Evolutionary conservation across 805 yeast genomes (phyloP), one percentile per base, ranked within the genome.

Genomic region (Yarrowia sp.): DNA sequence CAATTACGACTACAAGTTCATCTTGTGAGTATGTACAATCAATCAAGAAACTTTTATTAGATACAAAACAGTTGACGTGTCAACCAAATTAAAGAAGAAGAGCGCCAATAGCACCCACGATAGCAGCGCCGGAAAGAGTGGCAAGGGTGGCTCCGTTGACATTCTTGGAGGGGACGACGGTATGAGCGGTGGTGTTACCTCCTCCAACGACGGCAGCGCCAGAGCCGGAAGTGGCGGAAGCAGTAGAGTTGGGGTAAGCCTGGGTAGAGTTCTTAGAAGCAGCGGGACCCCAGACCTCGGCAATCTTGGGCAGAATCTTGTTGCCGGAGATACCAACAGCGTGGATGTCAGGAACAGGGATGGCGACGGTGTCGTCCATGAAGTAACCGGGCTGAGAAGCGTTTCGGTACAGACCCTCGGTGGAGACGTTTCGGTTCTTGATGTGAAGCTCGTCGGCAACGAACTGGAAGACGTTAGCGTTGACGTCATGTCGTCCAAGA

Each of bases 291-390:
- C 49, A 44, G n/a, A 44, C 14, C 49, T 44, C 10, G 9, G 49
- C 49, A 17, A 44, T 44, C 49, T 44, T 44, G 9, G 49, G 49
- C 49, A 44, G 49, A 44, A 44, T 44, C 33, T 44, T 44, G 49
- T 44, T 44, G n/a, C 49, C 49, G 33, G 49, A 44, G n/a, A 44
- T 44, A 20, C 49, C 49, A 44, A 44, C 33, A n/a, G 49, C 49
- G 33, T 30, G 20, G 9, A 44, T 15, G 33, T 44, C 33, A 6
- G 49, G 49, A 9, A 44, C 49, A 5, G 49, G 49, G 49, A 44
- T 44, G 8, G 14, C 24, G 33, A 44, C 5, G 33, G 49, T 44
- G 33, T 44, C 33, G n/a, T 44, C 49, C 49, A 19, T 20, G n/a
- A 44, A 44, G 49, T 44, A 44, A 13, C 49, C 49, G 9, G 49